A percentile compares a stretch with the other conserved stretches of the same genome.
These are phyloP conservation scores for Aspergillus ustus DNA, from an alignment of 2,329 filamentous ascomycete species.

Conservation along the genomic window DNA sequence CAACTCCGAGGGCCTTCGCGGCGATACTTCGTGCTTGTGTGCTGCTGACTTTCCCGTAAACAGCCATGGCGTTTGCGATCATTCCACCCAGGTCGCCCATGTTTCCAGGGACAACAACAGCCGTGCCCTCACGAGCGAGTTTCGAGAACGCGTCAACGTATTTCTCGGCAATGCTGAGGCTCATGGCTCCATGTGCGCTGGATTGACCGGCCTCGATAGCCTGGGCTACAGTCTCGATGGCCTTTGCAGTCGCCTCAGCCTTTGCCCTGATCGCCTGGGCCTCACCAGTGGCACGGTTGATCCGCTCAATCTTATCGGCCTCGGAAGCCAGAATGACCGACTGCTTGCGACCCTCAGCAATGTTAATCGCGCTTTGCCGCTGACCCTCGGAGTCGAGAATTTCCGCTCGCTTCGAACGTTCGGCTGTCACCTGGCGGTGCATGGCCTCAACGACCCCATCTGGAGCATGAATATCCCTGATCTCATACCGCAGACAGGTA, in stretches of 20 bases:
- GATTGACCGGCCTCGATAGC: conserved; percentile 74
- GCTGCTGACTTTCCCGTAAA: conserved; percentile 91
- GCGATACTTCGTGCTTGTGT: conserved; percentile 71
- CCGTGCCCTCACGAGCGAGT: conserved; percentile 92
- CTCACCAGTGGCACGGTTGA: conserved; percentile 91
- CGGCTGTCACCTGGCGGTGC: conserved; percentile 97
- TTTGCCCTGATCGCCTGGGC: conserved; percentile 89
- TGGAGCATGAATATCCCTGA: conserved; percentile 95
- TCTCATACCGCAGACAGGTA: conserved; percentile 94
- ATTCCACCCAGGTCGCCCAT: conserved; percentile 95
- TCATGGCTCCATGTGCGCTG: conserved; percentile 81
- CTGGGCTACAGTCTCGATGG: conserved; percentile 83
- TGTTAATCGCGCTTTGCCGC: conserved; percentile 96
- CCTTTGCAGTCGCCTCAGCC: conserved; percentile 81
- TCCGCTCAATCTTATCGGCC: conserved; percentile 84
- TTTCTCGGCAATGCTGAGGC: conserved; percentile 90
- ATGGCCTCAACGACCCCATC: conserved; percentile 93
- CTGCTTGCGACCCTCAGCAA: conserved; percentile 96
- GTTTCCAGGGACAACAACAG: conserved; percentile 93
- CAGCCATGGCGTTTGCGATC: conserved; percentile 94
- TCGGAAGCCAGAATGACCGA: conserved; percentile 95
- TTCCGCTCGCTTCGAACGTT: conserved; percentile 95
- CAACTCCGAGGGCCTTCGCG: conserved; percentile 40
- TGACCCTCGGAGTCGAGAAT: conserved; percentile 98
- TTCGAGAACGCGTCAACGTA: conserved; percentile 95